Conservation (phyloP, 2,329 filamentous ascomycete species). For the Fusarium stilboides region DNA sequence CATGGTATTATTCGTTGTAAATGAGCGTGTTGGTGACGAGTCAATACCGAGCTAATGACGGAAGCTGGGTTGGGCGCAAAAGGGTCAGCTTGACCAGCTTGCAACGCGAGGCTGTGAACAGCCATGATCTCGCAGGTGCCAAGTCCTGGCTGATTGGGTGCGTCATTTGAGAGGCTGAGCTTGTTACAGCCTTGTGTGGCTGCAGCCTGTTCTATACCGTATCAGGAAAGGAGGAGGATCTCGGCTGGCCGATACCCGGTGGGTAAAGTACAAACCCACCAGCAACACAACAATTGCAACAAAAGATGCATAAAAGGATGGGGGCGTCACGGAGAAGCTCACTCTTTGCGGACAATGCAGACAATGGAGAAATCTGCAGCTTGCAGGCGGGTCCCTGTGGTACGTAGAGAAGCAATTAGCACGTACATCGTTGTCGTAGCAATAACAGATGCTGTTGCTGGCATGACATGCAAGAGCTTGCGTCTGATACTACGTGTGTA, state of each 20-base stretch:
- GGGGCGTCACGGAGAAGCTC: conserved; percentile 12
- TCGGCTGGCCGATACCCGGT: conserved; percentile 26
- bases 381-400: conserved; percentile 11
- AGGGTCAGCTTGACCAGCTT: conserved; percentile 50
- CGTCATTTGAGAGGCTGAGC: neutral
- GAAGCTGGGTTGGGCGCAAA: conserved; percentile 38
- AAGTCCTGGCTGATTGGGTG: conserved; percentile 39
- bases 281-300: conserved; percentile 6
- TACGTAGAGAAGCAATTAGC: conserved; percentile 6
- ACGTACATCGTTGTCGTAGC: conserved; percentile 23
- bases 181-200: conserved; percentile 36
- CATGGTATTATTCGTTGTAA: conserved; percentile 31
- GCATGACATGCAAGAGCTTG: conserved; percentile 40
- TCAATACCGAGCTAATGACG: conserved; percentile 19
- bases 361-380: conserved; percentile 27
- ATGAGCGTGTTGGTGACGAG: conserved; percentile 15
- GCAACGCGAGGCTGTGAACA: conserved; percentile 47
- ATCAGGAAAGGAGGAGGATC: conserved; percentile 14
- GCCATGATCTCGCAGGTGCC: conserved; percentile 21
- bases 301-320: conserved; percentile 11
- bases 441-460: conserved; percentile 32
- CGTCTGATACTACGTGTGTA: conserved; percentile 9
- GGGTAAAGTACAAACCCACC: conserved; percentile 5
- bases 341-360: conserved; percentile 2
- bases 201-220: neutral